Evolutionary conservation across 208 protist genomes (phyloP), one percentile per base, ranked within the genome.

Genomic region (Trypanosoma theileri): DNA sequence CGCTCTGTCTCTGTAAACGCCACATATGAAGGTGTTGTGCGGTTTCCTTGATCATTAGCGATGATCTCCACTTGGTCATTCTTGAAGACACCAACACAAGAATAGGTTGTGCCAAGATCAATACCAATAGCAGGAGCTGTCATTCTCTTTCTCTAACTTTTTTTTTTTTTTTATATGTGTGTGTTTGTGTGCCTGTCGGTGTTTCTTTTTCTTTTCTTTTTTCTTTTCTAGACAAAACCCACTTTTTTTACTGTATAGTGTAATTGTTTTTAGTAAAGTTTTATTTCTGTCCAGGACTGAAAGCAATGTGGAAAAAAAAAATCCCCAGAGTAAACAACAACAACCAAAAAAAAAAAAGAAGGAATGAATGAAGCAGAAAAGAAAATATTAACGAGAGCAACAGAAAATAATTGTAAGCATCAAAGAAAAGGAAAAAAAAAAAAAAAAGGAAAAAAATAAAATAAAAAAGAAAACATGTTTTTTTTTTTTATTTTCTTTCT

Each of bases 91-190:
- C 96, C 98, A 26, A 99, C 97, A 82, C 97, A 98, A 48, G 90
- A 98, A 88, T 99, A 98, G 31, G 97, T 99, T 22, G 98, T 99
- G 42, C 96, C 96, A 19, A 98, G 82, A 86, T 98, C 96, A 75
- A 98, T 98, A 71, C 89, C 91, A 54, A 96, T 89, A 55, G 88
- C 85, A 53, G 59, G 77, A n/a, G 76, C 74, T 22, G 67, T 76
- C 46, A 73, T 59, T 21, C 22, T 52, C 51, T 17, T 41, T 41
- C 51, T 44, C 31, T 61, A 54, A 28, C 53, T 16, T 42, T 53
- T 71, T 71, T 26, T 42, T 67, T 65, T 48, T 26, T 21, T 64
- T 53, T 53, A 8, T 53, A 4, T 35, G 28, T 35, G 1, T 35
- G 28, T 35, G 24, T n/a, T 40, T 19, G 44, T 52, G 11, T 66